Base-by-base conservation (phyloP, 2,329 filamentous ascomycete species). In the Fusarium irregulare region DNA sequence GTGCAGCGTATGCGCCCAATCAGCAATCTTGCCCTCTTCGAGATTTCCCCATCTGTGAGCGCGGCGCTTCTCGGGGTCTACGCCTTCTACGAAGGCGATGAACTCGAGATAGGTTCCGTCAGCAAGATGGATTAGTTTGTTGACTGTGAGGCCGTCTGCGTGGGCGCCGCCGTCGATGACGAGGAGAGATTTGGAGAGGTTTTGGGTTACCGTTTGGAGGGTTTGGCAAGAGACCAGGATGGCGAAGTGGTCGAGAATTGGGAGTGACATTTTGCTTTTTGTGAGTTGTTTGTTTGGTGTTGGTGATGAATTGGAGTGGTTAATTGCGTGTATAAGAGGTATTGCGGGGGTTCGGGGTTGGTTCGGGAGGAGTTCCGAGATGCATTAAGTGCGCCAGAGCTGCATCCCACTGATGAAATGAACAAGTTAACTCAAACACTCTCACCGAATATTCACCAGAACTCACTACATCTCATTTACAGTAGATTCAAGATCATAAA, bases 31-130 rank as follows among this genome's bases (percentile, higher is more conserved):
- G 6, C 87, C 86, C 32, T 83, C 83, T 0, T 77, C 68, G 12
- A 86, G 83, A 0, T 78, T 62, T 1, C 86, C 88, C 90, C 89
- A 92, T 73, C 86, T 86, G 73, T 92, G 89, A 2, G 79, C 78
- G 8, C 73, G 73, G 6, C 85, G 81, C 9, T 77, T 71, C 7
- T 80, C 78, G 0, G 78, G 79, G 21, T 81, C 78, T 28, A 79
- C 67, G 12, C 77, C 83, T 21, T 85, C 76, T 50, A 87, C 80
- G 75, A 91, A 92, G 41, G 88, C 85, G 64, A 91, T 89, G 53
- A 92, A 80, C 74, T 92, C 90, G 56, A 92, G 80, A 78, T 92
- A 92, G 23, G 85, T 85, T 30, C 90, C 90, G 70, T 92, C 89
- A 27, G 81, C 73, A 63, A 92, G 86, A 16, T 90, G 78, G 21